Percentiles rank a stretch among this genome's conserved stretches.
Evolutionary conservation across 345 rosid species (phyloP).

Genomic region (Angophora floribunda): DNA sequence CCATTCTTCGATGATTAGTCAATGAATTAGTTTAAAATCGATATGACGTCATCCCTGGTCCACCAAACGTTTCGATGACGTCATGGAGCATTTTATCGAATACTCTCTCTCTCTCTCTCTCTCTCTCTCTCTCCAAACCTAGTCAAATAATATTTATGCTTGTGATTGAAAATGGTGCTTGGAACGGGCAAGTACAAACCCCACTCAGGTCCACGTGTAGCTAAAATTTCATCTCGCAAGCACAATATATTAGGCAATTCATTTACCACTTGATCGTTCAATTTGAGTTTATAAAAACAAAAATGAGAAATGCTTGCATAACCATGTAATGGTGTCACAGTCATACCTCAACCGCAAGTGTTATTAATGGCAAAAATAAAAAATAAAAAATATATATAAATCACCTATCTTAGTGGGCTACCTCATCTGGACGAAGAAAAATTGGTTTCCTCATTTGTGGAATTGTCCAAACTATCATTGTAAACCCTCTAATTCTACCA

Average conservation of each 20-base stretch:
- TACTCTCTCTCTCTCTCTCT: no score
- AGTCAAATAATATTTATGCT: not conserved
- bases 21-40: not conserved
- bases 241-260: not conserved
- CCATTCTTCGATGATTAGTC: not conserved
- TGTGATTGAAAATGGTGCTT: not conserved
- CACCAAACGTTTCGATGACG: not conserved
- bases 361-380: not conserved
- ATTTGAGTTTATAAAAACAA: not conserved
- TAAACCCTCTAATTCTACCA: not conserved
- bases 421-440: not conserved
- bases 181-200: not conserved
- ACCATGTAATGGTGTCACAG: rapidly evolving
- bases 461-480: not conserved
- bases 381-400: no score
- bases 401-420: not conserved
- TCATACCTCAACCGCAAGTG: not conserved
- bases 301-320: not conserved
- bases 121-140: not conserved
- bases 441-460: not conserved
- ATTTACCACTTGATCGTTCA: not conserved
- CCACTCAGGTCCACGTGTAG: not conserved
- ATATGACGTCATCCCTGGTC: not conserved
- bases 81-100: not conserved
- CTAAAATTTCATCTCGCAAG: not conserved